phyloP scores from a whole-genome alignment of 2,329 filamentous ascomycete genomes.

The Cordyceps fumosorosea region DNA sequence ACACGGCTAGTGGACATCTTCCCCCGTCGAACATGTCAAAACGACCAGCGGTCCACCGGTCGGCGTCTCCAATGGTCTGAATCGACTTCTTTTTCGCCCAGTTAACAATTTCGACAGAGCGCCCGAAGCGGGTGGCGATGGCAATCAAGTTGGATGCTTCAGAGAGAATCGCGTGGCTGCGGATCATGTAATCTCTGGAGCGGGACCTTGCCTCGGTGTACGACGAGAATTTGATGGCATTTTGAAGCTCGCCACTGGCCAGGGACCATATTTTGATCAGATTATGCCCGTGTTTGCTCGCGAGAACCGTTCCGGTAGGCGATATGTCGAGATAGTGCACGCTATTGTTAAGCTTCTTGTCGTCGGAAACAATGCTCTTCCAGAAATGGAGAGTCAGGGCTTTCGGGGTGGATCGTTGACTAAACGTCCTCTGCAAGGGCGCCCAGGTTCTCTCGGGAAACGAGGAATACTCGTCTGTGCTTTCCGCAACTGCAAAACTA shows the following conservation, averaged over 20 bases:
- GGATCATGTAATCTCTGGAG: slow-evolving; percentile 36
- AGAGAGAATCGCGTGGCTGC: slow-evolving; percentile 35
- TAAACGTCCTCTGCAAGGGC: neutral
- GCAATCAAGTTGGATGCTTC: slow-evolving; percentile 32
- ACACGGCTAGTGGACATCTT: slow-evolving; percentile 29
- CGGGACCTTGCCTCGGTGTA: slow-evolving; percentile 33
- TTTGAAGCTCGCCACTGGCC: slow-evolving; percentile 69
- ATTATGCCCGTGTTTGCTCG: slow-evolving; percentile 46
- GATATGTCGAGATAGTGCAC: slow-evolving; percentile 32
- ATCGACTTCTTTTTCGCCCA: slow-evolving; percentile 34
- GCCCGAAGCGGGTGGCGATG: slow-evolving; percentile 33
- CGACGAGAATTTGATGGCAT: slow-evolving; percentile 31
- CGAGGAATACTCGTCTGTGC: neutral
- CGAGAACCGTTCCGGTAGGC: slow-evolving; percentile 25
- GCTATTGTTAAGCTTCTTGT: slow-evolving; percentile 25
- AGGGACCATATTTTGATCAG: slow-evolving; percentile 88
- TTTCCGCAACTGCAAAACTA: neutral
- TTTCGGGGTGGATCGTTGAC: slow-evolving; percentile 3
- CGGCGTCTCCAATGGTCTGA: slow-evolving; percentile 30
- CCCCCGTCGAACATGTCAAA: slow-evolving; percentile 29
- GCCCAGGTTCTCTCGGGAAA: neutral
- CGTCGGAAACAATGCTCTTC: slow-evolving; percentile 19
- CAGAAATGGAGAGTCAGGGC: slow-evolving; percentile 14
- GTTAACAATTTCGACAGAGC: slow-evolving; percentile 33
- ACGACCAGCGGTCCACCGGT: slow-evolving; percentile 32